Evolutionary conservation across 2,329 filamentous ascomycete species (phyloP).

Genomic region (Alternaria rosae): DNA sequence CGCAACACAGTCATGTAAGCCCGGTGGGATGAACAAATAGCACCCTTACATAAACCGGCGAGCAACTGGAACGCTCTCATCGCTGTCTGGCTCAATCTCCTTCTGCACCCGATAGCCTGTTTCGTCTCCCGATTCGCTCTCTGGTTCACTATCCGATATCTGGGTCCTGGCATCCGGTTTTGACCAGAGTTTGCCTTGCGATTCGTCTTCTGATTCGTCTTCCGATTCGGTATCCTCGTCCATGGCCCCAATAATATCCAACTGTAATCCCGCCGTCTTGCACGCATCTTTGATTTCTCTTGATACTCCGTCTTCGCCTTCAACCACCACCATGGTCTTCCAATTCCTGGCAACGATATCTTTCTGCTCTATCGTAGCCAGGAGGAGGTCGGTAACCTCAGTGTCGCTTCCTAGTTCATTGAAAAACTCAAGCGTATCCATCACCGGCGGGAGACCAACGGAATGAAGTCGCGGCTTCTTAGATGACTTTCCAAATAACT

Average conservation of each 20-base stretch:
- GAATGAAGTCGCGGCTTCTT: constrained; percentile 43
- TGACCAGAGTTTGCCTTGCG: neutral
- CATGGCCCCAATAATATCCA: constrained; percentile 60
- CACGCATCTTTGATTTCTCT: constrained; percentile 35
- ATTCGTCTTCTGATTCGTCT: neutral
- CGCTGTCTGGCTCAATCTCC: neutral
- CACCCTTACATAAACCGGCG: neutral
- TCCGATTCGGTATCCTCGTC: constrained; percentile 14
- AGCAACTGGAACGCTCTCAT: neutral
- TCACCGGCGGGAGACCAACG: constrained; percentile 37
- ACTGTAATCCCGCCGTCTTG: constrained; percentile 24
- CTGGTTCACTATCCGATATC: neutral
- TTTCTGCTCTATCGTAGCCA: constrained; percentile 37
- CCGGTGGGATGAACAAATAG: neutral
- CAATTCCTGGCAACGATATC: constrained; percentile 33
- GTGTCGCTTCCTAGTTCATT: constrained; percentile 42
- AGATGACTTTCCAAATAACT: constrained; percentile 42
- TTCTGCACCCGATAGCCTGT: neutral
- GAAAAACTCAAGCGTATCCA: constrained; percentile 42
- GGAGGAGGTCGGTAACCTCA: constrained; percentile 38
- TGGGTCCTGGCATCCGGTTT: neutral
- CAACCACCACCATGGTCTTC: constrained; percentile 36
- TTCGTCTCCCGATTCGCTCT: neutral
- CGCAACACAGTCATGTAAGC: neutral
- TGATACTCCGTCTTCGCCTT: constrained; percentile 33